Percentiles rank a stretch among this genome's conserved stretches.
Evolutionary conservation across 345 rosid genomes (phyloP).

Genomic region (Dimocarpus longan): DNA sequence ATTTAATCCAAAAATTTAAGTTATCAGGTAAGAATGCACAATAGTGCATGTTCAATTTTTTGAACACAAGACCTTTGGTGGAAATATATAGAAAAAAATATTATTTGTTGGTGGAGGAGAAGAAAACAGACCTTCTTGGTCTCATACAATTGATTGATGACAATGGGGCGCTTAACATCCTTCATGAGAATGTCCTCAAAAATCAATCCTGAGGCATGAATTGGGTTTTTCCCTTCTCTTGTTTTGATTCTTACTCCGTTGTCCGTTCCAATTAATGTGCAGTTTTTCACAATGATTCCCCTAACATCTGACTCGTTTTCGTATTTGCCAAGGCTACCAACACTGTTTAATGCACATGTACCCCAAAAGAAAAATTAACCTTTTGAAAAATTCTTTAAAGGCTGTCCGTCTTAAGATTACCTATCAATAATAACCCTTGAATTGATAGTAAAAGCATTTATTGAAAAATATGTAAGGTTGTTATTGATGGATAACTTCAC

Average conservation of each 20-base stretch:
- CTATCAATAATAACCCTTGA: too few species aligned
- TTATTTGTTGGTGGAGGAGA: background rate
- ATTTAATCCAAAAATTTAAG: too few species aligned
- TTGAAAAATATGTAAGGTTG: too few species aligned
- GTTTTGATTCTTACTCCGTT: slow-evolving; percentile 87
- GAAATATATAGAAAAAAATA: background rate
- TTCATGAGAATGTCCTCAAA: slow-evolving; percentile 53
- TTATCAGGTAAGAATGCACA: too few species aligned
- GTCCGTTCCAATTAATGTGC: slow-evolving; percentile 50
- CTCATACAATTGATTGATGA: slow-evolving; percentile 67
- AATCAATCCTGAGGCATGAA: slow-evolving; percentile 43
- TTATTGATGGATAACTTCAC: too few species aligned
- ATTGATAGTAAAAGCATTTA: too few species aligned
- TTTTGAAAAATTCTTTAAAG: background rate
- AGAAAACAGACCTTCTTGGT: slow-evolving; percentile 23
- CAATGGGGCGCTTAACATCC: slow-evolving; percentile 61
- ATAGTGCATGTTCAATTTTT: too few species aligned
- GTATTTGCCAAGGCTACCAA: slow-evolving; percentile 80
- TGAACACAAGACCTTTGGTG: too few species aligned
- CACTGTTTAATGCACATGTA: slow-evolving; percentile 30
- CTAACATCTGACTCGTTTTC: slow-evolving; percentile 53
- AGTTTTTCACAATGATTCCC: slow-evolving; percentile 46
- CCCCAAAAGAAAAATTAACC: background rate
- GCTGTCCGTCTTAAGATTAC: too few species aligned
- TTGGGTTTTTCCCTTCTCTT: slow-evolving; percentile 46